A percentile compares a stretch with the other conserved stretches of the same genome.
These are phyloP conservation scores for Xylogone sp. DNA, from an alignment of 2,329 filamentous ascomycete genomes.

Conservation along the genomic window DNA sequence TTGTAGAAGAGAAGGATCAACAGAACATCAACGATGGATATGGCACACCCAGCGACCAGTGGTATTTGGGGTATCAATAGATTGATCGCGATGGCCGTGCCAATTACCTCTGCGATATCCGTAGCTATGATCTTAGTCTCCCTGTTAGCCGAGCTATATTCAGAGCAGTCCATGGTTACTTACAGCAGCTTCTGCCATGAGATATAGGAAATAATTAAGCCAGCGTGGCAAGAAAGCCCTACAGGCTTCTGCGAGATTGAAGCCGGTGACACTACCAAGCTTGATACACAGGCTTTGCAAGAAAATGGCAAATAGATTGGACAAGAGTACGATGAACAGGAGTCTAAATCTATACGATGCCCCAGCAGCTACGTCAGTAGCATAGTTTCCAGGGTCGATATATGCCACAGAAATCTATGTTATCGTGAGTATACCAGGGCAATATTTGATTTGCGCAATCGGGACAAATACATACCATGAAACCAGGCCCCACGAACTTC, in stretches of 20 bases:
- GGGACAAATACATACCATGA: conserved; percentile 29
- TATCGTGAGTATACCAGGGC: not conserved
- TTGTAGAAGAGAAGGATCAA: conserved; percentile 64
- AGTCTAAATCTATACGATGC: conserved; percentile 49
- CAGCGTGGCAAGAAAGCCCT: conserved; percentile 45
- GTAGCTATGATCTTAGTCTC: conserved; percentile 46
- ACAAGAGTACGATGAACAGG: conserved; percentile 53
- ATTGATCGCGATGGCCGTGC: conserved; percentile 67
- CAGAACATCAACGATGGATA: conserved; percentile 66
- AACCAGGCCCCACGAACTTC: conserved; percentile 51
- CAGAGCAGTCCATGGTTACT: conserved; percentile 13
- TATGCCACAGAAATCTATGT: conserved; percentile 31
- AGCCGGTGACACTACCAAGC: conserved; percentile 48
- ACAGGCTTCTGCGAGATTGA: conserved; percentile 51
- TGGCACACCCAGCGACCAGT: conserved; percentile 63
- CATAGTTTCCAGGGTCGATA: conserved; percentile 48
- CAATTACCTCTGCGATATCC: conserved; percentile 59
- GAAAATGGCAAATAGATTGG: conserved; percentile 56
- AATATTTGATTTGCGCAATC: not conserved
- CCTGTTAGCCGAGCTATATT: not conserved
- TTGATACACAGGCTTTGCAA: conserved; percentile 54
- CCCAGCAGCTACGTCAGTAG: conserved; percentile 53
- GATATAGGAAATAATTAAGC: conserved; percentile 50
- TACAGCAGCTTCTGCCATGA: conserved; percentile 47
- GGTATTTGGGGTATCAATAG: conserved; percentile 60